Percentiles rank a stretch among this genome's conserved stretches.
Evolutionary conservation across 805 yeast genomes (phyloP).

Genomic region (Blastobotrys mokoenaii): DNA sequence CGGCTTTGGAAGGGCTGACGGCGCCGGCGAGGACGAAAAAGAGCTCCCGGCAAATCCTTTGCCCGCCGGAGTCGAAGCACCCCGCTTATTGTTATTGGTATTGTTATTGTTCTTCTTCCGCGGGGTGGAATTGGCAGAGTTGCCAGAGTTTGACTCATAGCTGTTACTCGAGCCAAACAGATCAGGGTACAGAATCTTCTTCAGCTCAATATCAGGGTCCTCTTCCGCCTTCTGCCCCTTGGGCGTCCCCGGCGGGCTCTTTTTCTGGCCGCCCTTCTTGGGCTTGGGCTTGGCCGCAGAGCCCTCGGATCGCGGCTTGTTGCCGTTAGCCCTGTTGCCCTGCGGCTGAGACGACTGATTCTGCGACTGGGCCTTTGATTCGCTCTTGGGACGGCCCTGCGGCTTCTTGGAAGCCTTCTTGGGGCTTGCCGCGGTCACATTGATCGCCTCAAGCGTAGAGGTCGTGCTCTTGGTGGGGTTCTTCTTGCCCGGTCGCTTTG

Average conservation of each 20-base stretch:
- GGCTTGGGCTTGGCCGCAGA: not conserved
- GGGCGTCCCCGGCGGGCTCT: slow-evolving; percentile 1
- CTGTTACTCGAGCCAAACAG: slow-evolving; percentile 12
- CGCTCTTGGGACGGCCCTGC: too few relatives aligned
- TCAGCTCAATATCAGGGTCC: slow-evolving; percentile 10
- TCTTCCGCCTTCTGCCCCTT: slow-evolving; percentile 6
- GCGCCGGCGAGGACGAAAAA: slow-evolving; percentile 24
- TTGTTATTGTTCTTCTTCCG: not conserved
- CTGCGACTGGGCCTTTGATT: not conserved
- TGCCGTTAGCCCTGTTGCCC: not conserved
- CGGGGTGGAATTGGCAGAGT: not conserved
- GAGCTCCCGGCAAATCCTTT: slow-evolving; percentile 22
- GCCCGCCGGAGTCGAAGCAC: slow-evolving; percentile 1
- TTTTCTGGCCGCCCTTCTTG: too few relatives aligned
- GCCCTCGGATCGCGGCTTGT: slow-evolving; percentile 1
- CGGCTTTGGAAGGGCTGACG: slow-evolving; percentile 22
- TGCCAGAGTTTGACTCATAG: not conserved
- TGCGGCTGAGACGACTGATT: not conserved
- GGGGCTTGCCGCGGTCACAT: slow-evolving; percentile 1
- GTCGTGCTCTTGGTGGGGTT: not conserved
- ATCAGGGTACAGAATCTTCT: slow-evolving; percentile 20
- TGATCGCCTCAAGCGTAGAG: not conserved
- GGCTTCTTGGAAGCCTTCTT: slow-evolving; percentile 1
- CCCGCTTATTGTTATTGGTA: slow-evolving; percentile 1
- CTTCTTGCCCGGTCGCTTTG: not conserved